Evolutionary conservation across 352 stramenopile genomes (phyloP).

Genomic region (Thalassiosira exigua): DNA sequence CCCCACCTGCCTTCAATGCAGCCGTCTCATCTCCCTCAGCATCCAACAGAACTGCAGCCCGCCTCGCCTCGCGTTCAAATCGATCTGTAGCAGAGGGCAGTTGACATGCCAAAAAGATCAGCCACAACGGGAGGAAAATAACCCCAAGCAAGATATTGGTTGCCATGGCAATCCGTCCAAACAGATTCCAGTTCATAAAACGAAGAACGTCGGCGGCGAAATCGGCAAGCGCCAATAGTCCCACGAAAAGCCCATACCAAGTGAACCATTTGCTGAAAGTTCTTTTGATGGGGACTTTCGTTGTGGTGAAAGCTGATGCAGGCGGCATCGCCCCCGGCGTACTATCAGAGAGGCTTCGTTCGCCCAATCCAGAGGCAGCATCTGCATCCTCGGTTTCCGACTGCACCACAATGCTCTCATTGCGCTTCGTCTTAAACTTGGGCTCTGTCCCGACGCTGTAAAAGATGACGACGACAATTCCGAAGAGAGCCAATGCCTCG

Average conservation of each 20-base stretch:
- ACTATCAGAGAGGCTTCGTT: background rate
- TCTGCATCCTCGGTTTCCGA: constrained; percentile 10
- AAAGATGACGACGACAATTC: constrained; percentile 68
- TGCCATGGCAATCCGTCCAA: constrained; percentile 58
- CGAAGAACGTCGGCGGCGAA: constrained; percentile 70
- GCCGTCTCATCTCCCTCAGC: constrained; percentile 12
- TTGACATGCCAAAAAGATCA: constrained; percentile 61
- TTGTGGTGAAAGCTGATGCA: constrained; percentile 2
- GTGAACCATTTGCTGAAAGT: constrained; percentile 69
- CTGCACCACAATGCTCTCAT: background rate
- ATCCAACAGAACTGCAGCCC: background rate
- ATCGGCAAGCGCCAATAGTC: constrained; percentile 62
- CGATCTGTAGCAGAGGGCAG: constrained; percentile 57
- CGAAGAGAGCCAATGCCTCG: constrained; percentile 68
- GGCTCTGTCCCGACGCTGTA: constrained; percentile 53
- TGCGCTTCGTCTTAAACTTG: constrained; percentile 13
- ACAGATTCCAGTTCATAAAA: constrained; percentile 63
- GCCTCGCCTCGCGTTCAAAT: constrained; percentile 39
- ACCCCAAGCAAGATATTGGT: constrained; percentile 50
- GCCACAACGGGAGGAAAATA: constrained; percentile 72
- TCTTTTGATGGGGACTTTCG: constrained; percentile 16
- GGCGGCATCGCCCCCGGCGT: background rate
- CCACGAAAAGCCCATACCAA: constrained; percentile 66
- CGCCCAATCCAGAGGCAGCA: background rate
- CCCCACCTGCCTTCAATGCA: constrained; percentile 3